Percentiles rank a stretch among this genome's conserved stretches.
These are phyloP conservation scores for Biscogniauxia mediterranea DNA, from an alignment of 2,329 filamentous ascomycete genomes.

Conservation along the genomic window DNA sequence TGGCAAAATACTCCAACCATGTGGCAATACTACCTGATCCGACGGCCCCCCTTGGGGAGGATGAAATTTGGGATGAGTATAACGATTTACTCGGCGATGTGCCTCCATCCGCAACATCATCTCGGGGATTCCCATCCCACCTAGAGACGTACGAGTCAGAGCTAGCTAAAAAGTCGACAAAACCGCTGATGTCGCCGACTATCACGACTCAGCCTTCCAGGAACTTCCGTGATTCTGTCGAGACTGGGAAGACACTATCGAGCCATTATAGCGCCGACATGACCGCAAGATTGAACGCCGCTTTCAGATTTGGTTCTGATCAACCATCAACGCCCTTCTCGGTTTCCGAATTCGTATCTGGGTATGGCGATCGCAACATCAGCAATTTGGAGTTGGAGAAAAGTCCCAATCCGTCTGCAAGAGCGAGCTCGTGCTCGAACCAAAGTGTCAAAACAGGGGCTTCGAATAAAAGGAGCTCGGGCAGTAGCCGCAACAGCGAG, in stretches of 20 bases:
- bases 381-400: constrained; percentile 22
- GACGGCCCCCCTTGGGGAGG: constrained; percentile 65
- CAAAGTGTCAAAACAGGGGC: constrained; percentile 19
- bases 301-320: constrained; percentile 40
- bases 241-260: constrained; percentile 38
- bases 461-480: constrained; percentile 38
- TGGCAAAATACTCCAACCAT: constrained; percentile 57
- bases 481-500: constrained; percentile 48
- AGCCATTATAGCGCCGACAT: constrained; percentile 56
- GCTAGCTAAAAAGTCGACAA: constrained; percentile 34
- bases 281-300: constrained; percentile 50
- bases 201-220: constrained; percentile 33
- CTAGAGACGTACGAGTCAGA: constrained; percentile 48
- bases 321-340: constrained; percentile 45
- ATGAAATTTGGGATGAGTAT: constrained; percentile 94
- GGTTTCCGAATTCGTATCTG: constrained; percentile 41
- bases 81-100: constrained; percentile 78
- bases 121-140: constrained; percentile 55
- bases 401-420: constrained; percentile 17
- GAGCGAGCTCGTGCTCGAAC: constrained; percentile 34
- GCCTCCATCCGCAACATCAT: constrained; percentile 54
- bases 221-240: constrained; percentile 34
- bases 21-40: constrained; percentile 65
- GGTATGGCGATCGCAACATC: constrained; percentile 39
- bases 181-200: constrained; percentile 48